These are phyloP conservation scores for Penicillium sp. DNA, from an alignment of 2,329 filamentous ascomycete species.

Conservation along the genomic window DNA sequence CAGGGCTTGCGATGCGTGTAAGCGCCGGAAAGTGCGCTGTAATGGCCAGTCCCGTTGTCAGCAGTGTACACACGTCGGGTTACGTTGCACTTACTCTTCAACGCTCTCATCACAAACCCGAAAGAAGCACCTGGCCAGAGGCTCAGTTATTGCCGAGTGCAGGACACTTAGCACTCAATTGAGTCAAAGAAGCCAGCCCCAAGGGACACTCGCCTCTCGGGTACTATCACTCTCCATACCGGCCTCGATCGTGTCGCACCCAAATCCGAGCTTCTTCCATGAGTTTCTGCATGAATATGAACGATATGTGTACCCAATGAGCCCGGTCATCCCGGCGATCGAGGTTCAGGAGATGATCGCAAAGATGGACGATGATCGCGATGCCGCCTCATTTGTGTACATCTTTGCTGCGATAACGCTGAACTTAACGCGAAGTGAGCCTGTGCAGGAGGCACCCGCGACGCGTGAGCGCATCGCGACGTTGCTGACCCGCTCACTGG, in stretches of 20 bases:
- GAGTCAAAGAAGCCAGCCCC: neutral
- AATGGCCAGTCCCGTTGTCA: slow-evolving; percentile 54
- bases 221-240: slow-evolving; percentile 37
- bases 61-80: slow-evolving; percentile 51
- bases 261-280: slow-evolving; percentile 38
- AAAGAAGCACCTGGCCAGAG: slow-evolving; percentile 21
- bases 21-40: slow-evolving; percentile 55
- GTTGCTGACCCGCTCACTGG: slow-evolving; percentile 42
- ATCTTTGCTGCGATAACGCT: slow-evolving; percentile 55
- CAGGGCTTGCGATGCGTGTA: slow-evolving; percentile 55
- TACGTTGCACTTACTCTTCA: slow-evolving; percentile 54
- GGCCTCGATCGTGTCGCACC: slow-evolving; percentile 6
- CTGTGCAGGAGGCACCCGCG: slow-evolving; percentile 36
- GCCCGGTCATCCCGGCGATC: slow-evolving; percentile 52
- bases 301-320: slow-evolving; percentile 54
- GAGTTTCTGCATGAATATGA: slow-evolving; percentile 54
- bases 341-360: slow-evolving; percentile 46
- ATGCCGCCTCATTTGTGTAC: slow-evolving; percentile 52
- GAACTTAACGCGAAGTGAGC: slow-evolving; percentile 45
- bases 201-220: slow-evolving; percentile 15
- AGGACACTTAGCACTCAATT: neutral
- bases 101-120: slow-evolving; percentile 41
- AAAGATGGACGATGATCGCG: slow-evolving; percentile 47
- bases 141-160: slow-evolving; percentile 6
- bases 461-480: slow-evolving; percentile 35